Base-by-base conservation (phyloP, 164 flowering plant genomes). In the Echeveria elegans region DNA sequence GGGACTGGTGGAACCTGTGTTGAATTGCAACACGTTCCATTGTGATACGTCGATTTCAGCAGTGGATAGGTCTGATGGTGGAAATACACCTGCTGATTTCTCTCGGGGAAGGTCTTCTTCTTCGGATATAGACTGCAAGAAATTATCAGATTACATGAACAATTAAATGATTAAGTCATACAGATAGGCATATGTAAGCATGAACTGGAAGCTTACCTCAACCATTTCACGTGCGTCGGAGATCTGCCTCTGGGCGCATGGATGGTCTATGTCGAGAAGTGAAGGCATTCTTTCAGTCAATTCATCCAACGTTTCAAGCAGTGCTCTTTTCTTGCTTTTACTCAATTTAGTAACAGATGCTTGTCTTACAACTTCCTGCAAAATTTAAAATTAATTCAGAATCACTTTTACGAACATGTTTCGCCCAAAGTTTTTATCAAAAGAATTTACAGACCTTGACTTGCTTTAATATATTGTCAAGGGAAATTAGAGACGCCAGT, bases 21-120 rank as follows among this genome's bases (percentile, higher is more conserved):
- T 95, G 69, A 95, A 95, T 75, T 95, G 99, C 67, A 95, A 75
- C 32, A 95, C 97, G 43, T 92, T 95, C 99, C 99, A 95, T 70
- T 95, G 97, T 11, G 86, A 72, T 70, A 91, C 99, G 58, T 88
- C 88, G 7, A 81, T 83, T 73, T 95, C 97, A 38, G 77, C 69
- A n/a, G 74, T 67, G 14, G 78, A 70, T 65, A 72, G 60, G 16
- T 88, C 71, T 52, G 78, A 70, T 70, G 68, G 83, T 34, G 69
- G 70, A 23, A 72, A 69, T 36, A 70, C 78, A n/a, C 75, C 26
- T 72, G 79, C 53, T 14, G 72, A 86, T 47, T 74, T 52, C 58
- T 52, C 58, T n/a, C 56, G 84, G 63, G 68, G 50, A 40, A 38
- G 74, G 65, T 90, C 97, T 65, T 88, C 92, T 79, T 85, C 82